These are phyloP conservation scores for Abelmoschus esculentus DNA, from an alignment of 345 rosid genomes.

Conservation along the genomic window DNA sequence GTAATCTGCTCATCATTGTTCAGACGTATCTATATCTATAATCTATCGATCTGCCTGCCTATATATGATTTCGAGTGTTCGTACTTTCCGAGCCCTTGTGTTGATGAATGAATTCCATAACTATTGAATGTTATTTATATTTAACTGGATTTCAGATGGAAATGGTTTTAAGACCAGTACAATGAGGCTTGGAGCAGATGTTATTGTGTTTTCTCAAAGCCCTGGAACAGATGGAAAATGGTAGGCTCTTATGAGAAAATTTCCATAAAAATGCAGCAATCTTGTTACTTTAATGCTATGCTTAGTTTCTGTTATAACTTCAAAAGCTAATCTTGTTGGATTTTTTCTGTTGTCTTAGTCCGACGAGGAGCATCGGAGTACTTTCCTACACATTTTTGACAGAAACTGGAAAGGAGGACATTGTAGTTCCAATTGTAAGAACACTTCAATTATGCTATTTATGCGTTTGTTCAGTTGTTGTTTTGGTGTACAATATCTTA, in stretches of 20 bases:
- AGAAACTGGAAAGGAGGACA: conserved; percentile 57
- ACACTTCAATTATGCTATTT: neutral
- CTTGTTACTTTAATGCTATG: neutral
- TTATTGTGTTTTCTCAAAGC: conserved; percentile 62
- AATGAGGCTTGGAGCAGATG: conserved; percentile 92
- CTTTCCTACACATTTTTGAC: conserved; percentile 63
- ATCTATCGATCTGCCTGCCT: too few species aligned
- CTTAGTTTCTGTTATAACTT: neutral
- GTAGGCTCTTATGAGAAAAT: conserved; percentile 15
- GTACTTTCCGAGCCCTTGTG: neutral
- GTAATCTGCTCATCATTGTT: conserved; percentile 26
- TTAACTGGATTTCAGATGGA: conserved; percentile 40
- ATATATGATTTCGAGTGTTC: neutral
- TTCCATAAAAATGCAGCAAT: neutral
- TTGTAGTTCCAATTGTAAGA: conserved; percentile 74
- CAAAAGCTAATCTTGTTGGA: neutral
- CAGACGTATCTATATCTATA: neutral
- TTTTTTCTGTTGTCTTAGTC: conserved; percentile 18
- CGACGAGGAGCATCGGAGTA: conserved; percentile 60
- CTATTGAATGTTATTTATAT: too few species aligned
- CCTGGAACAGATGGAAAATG: conserved; percentile 34
- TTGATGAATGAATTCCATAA: too few species aligned
- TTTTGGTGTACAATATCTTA: neutral
- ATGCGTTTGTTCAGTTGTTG: neutral
- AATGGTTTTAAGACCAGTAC: conserved; percentile 85